phyloP scores from a whole-genome alignment of 1,284 basidiomycete species.

The Microbotryum lychnidis-dioicae region DNA sequence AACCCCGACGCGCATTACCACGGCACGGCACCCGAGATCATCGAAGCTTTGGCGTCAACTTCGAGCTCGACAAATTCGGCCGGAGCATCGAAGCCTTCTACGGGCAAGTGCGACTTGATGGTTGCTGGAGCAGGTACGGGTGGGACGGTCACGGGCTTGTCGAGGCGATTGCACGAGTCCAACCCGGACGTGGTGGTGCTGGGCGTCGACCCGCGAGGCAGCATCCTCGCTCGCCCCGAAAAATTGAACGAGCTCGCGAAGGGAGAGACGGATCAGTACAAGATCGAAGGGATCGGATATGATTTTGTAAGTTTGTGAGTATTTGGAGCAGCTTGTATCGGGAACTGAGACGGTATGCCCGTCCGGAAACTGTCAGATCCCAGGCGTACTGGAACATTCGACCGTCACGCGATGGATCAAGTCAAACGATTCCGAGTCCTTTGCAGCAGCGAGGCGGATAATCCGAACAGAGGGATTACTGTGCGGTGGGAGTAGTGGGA shows the following conservation, averaged over 20 bases:
- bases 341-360: background rate
- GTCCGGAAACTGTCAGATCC: conserved; percentile 43
- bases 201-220: conserved; percentile 90
- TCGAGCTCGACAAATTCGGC: conserved; percentile 47
- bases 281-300: conserved; percentile 90
- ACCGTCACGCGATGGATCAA: conserved; percentile 70
- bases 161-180: conserved; percentile 67
- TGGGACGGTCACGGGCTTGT: conserved; percentile 82
- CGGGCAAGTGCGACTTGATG: conserved; percentile 65
- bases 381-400: conserved; percentile 55
- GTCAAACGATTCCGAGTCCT: conserved; percentile 71
- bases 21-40: conserved; percentile 81
- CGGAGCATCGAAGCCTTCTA: conserved; percentile 36
- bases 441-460: conserved; percentile 63
- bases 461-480: conserved; percentile 82
- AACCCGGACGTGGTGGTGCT: conserved; percentile 58
- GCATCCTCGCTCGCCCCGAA: conserved; percentile 69
- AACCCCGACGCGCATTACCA: conserved; percentile 85
- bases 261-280: conserved; percentile 57
- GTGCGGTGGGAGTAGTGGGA: conserved; percentile 86
- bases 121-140: conserved; percentile 91
- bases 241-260: conserved; percentile 50
- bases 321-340: background rate
- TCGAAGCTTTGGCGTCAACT: conserved; percentile 44
- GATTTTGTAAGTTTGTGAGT: conserved; percentile 52